Percentiles rank a stretch among this genome's conserved stretches.
These are phyloP conservation scores for Saccharomycopsis javanensis DNA, from an alignment of 805 yeast genomes.

Conservation along the genomic window DNA sequence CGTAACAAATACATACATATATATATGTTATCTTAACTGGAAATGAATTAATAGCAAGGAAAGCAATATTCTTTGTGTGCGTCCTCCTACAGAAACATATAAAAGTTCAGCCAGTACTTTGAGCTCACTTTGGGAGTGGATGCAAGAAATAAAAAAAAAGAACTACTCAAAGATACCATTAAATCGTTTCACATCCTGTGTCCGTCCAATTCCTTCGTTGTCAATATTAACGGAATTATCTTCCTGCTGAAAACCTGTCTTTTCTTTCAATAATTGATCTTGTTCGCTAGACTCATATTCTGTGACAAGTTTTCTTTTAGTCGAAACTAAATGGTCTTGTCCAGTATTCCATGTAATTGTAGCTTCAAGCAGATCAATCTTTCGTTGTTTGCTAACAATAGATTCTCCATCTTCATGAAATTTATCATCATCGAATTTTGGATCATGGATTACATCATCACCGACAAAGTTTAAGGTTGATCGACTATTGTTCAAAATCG, in stretches of 20 bases:
- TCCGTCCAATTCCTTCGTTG: conserved; percentile 15
- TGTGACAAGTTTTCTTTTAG: neutral
- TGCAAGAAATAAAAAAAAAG: neutral
- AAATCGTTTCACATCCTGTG: conserved; percentile 12
- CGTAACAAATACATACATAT: neutral
- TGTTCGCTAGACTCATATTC: neutral
- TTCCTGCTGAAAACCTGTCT: too few species aligned
- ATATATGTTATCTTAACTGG: too few species aligned
- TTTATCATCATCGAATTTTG: neutral
- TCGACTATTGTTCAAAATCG: neutral
- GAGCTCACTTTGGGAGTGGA: too few species aligned
- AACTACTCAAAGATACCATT: conserved; percentile 16
- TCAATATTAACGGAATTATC: conserved; percentile 4
- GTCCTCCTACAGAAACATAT: too few species aligned
- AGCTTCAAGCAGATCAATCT: conserved; percentile 2
- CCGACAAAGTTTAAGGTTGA: neutral
- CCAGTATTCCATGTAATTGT: conserved; percentile 17
- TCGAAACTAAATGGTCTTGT: neutral
- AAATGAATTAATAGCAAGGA: too few species aligned
- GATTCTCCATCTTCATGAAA: neutral
- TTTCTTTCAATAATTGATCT: neutral
- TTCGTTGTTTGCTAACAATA: neutral
- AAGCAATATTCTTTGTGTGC: too few species aligned
- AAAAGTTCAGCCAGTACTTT: too few species aligned
- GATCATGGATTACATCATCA: neutral